These are phyloP conservation scores for Phytophthora hibernalis DNA, from an alignment of 352 stramenopile genomes.

Conservation along the genomic window DNA sequence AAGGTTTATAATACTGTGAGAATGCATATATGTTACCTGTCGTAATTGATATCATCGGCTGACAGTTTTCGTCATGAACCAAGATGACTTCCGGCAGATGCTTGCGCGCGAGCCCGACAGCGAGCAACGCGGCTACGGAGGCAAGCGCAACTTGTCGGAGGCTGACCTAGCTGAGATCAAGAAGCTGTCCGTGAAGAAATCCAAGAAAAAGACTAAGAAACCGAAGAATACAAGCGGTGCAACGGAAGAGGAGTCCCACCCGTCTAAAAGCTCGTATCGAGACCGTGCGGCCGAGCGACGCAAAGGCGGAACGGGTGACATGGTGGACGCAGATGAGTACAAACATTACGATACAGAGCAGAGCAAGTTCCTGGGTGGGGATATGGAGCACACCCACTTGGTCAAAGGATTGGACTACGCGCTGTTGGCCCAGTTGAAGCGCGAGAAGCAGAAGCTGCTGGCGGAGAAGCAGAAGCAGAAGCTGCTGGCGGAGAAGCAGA, in stretches of 20 bases:
- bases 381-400: constrained; percentile 88
- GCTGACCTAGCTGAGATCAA: constrained; percentile 54
- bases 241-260: constrained; percentile 1
- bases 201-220: constrained; percentile 65
- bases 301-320: constrained; percentile 40
- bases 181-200: constrained; percentile 66
- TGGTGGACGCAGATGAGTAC: constrained; percentile 59
- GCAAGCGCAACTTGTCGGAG: constrained; percentile 66
- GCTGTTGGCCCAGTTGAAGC: constrained; percentile 86
- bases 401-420: constrained; percentile 92
- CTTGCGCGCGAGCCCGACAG: constrained; percentile 37
- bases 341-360: constrained; percentile 72
- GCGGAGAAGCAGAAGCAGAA: constrained; percentile 59
- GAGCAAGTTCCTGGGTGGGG: constrained; percentile 85
- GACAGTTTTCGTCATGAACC: constrained; percentile 54
- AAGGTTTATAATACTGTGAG: constrained; percentile 3
- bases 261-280: constrained; percentile 44
- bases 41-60: constrained; percentile 4
- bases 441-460: constrained; percentile 72
- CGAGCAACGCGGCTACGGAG: constrained; percentile 42
- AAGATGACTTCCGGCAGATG: constrained; percentile 81
- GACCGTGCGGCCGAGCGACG: constrained; percentile 77
- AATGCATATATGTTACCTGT: constrained; percentile 12
- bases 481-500: constrained; percentile 46
- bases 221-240: constrained; percentile 29